These are phyloP conservation scores for Fusarium agapanthi DNA, from an alignment of 2,329 filamentous ascomycete genomes.

Conservation along the genomic window DNA sequence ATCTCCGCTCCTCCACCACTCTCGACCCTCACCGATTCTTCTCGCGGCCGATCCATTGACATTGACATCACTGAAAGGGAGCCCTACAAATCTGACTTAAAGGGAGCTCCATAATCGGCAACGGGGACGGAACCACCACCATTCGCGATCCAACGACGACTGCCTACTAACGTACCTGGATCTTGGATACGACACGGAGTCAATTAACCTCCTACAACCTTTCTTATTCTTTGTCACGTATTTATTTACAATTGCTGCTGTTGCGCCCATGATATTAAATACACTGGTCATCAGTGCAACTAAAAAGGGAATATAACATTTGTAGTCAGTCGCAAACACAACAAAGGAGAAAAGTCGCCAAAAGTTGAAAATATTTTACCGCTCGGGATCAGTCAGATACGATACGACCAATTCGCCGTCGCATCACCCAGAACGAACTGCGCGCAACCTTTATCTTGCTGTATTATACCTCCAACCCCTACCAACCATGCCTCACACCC, in stretches of 20 bases:
- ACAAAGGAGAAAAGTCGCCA: constrained; percentile 6
- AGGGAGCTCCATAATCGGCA: constrained; percentile 31
- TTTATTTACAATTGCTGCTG: constrained; percentile 6
- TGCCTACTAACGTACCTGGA: not conserved
- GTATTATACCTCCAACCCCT: constrained; percentile 17
- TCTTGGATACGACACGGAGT: not conserved
- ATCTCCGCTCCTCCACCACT: constrained; percentile 30
- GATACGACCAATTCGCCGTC: constrained; percentile 11
- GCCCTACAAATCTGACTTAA: constrained; percentile 12
- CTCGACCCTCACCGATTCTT: constrained; percentile 33
- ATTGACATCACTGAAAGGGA: constrained; percentile 32
- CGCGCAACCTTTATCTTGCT: constrained; percentile 12
- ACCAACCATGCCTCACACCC: constrained; percentile 54
- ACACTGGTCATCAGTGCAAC: constrained; percentile 20
- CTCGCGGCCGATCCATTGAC: constrained; percentile 25
- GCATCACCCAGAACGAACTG: not conserved
- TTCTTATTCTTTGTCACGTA: not conserved
- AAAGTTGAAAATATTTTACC: not conserved
- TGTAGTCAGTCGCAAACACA: constrained; percentile 23
- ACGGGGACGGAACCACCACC: constrained; percentile 3
- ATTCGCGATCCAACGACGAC: constrained; percentile 10
- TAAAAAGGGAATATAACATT: constrained; percentile 29
- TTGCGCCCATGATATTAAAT: constrained; percentile 31
- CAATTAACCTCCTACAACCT: constrained; percentile 12
- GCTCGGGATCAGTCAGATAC: not conserved